Evolutionary conservation across 2,329 filamentous ascomycete species (phyloP).

Genomic region (Fusarium bactridioides): DNA sequence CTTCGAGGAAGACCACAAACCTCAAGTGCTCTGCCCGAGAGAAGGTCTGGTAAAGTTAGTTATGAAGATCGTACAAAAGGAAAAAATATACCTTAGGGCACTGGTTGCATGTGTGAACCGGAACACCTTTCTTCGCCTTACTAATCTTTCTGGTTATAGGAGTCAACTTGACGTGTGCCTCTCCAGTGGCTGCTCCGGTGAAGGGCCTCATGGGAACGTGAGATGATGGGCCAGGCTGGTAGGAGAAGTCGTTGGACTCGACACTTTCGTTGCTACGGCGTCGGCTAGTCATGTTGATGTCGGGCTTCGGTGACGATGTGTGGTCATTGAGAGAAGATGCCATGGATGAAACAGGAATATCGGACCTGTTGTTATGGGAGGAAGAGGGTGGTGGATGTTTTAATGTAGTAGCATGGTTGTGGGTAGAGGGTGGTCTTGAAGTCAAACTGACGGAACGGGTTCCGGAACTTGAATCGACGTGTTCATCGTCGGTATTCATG

Average conservation of each 20-base stretch:
- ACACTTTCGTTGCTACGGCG: constrained; percentile 56
- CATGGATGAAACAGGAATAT: constrained; percentile 43
- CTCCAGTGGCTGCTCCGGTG: constrained; percentile 44
- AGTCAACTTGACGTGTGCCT: constrained; percentile 59
- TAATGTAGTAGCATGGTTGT: constrained; percentile 52
- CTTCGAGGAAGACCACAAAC: constrained; percentile 47
- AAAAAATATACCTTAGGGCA: constrained; percentile 58
- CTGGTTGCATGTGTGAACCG: constrained; percentile 62
- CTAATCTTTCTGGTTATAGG: constrained; percentile 65
- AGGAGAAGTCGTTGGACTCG: constrained; percentile 58
- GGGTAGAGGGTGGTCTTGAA: constrained; percentile 46
- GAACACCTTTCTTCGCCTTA: constrained; percentile 66
- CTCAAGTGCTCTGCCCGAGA: constrained; percentile 69
- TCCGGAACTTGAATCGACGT: constrained; percentile 52
- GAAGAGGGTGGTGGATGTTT: constrained; percentile 43
- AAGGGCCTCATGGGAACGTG: constrained; percentile 52
- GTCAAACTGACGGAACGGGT: constrained; percentile 55
- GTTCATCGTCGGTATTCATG: constrained; percentile 63
- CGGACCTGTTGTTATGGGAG: constrained; percentile 48
- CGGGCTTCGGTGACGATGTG: constrained; percentile 39
- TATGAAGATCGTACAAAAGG: background rate
- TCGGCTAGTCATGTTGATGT: constrained; percentile 43
- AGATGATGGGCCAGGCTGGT: constrained; percentile 42
- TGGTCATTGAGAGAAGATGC: constrained; percentile 37
- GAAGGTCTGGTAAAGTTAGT: constrained; percentile 58